Conservation (phyloP, 345 rosid genomes). For the Moringa oleifera region DNA sequence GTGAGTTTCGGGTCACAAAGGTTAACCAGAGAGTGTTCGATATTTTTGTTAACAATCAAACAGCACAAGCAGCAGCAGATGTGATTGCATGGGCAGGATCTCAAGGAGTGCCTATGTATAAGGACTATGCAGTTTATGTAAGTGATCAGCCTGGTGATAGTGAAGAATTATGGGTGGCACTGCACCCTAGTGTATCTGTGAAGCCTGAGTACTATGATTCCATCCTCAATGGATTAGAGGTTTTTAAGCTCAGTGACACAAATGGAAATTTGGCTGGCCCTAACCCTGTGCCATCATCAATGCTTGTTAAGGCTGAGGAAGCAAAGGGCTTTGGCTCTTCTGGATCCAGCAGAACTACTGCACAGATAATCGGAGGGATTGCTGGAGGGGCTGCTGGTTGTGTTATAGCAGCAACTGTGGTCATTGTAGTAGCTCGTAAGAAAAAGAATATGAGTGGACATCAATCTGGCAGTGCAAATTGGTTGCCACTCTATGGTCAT, state of each 20-base stretch:
- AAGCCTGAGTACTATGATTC: conserved; percentile 39
- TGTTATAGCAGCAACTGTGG: conserved; percentile 23
- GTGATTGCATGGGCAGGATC: conserved; percentile 42
- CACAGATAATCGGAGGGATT: conserved; percentile 24
- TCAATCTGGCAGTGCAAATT: conserved; percentile 4
- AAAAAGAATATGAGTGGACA: conserved; percentile 8
- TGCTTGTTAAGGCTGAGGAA: conserved; percentile 26
- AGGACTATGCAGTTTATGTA: conserved; percentile 42
- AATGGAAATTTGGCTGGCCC: conserved; percentile 41
- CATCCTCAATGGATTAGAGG: conserved; percentile 49
- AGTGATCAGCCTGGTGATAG: conserved; percentile 19
- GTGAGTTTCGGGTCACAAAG: conserved; percentile 31
- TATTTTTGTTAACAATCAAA: conserved; percentile 43
- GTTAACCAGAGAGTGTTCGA: conserved; percentile 46
- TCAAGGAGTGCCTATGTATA: conserved; percentile 33
- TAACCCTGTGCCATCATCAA: conserved; percentile 38
- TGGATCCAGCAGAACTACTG: not conserved
- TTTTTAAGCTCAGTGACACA: conserved; percentile 45
- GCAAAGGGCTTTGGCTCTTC: conserved; percentile 13
- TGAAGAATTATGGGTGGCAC: conserved; percentile 30
- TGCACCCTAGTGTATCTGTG: conserved; percentile 34
- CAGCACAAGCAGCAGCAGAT: conserved; percentile 41
- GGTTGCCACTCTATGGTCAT: conserved; percentile 39
- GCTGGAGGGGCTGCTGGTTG: conserved; percentile 39
- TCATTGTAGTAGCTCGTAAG: conserved; percentile 16